Evolutionary conservation across 2,329 filamentous ascomycete genomes (phyloP), one percentile per base, ranked within the genome.

Genomic region (Trichoderma afroharzianum): DNA sequence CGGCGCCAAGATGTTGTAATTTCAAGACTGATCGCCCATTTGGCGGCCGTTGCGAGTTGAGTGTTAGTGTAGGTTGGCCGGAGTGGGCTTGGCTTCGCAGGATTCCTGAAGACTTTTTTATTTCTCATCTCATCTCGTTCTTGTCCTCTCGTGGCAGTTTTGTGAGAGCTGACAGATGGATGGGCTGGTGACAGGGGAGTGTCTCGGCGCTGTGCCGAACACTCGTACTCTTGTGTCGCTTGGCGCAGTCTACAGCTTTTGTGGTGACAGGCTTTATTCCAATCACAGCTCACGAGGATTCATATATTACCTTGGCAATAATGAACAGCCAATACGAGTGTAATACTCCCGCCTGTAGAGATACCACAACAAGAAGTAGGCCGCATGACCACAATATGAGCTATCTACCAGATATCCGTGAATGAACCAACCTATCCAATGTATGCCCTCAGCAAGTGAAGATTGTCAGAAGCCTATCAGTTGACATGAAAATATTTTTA

Each of bases 401-500:
- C 47, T 14, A 33, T 1, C 5, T 32, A 36, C 4, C 6, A 2
- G 8, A 7, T 28, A n/a, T 8, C 55, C 21, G 11, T 15, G 32
- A 18, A 36, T 6, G 21, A 8, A 39, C 6, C 6, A 30, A 57
- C 7, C 26, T 6, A 30, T 3, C 55, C 55, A n/a, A 18, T 6
- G 8, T 3, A 57, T 43, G 15, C 18, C 21, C 30, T 11, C 53
- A 58, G 47, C 39, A 63, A 63, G 14, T n/a, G 32, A 47, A 32
- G 24, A 63, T 28, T 55, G 21, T 47, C 43, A 66, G 67, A 71
- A 69, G 68, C 69, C 62, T 26, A 55, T 72, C 71, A 72, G 71
- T 72, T 55, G 71, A 72, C 71, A 67, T 72, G 18, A 21, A 72
- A 72, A 66, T 66, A 71, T 78, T 74, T 72, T 78, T 39, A 72